Evolutionary conservation across 179 eudicot genomes (phyloP), one percentile per base, ranked within the genome.

Genomic region (Amaranthus tricolor): DNA sequence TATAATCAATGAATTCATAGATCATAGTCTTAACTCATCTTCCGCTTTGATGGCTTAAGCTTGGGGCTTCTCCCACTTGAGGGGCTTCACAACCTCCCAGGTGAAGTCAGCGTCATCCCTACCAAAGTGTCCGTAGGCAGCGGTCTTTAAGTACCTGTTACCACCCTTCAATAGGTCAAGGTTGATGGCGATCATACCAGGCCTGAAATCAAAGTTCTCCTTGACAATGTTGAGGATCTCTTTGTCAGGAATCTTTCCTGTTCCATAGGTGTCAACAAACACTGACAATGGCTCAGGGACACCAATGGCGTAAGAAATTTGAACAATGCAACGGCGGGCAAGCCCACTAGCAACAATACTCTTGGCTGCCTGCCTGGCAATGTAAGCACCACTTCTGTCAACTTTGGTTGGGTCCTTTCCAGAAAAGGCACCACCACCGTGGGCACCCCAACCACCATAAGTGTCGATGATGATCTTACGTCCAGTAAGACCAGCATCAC

Each of bases 321-420:
- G 95, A 19, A 90, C 95, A 50, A 91, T 82, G 82, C 97, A 91
- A 76, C 97, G 81, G 17, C 95, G 85, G 19, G 97, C 95, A 67
- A 91, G 95, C 71, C 95, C 95, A 53, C 74, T 86, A 3, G 97
- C 97, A 0, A 91, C 94, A 76, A 91, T 90, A 80, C 95, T 89
- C 90, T 91, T 91, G 20, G 97, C 97, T 7, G 97, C 97, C 79
- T 91, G 97, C 83, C 97, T 86, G 44, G 90, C 97, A 14, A 91
- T 78, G 72, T 91, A 91, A 58, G 97, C 97, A 40, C 97, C 97
- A 67, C 97, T 91, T 19, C 97, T 79, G 84, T 91, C 97, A 5
- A 91, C 97, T 91, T 91, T 91, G 70, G 97, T 87, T 20, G 96
- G 96, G 85, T 90, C 93, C 86, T 90, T 90, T 24, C 95, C 95